Evolutionary conservation across 352 stramenopile genomes (phyloP), one percentile per base, ranked within the genome.

Genomic region (Globisporangium apiculatum): DNA sequence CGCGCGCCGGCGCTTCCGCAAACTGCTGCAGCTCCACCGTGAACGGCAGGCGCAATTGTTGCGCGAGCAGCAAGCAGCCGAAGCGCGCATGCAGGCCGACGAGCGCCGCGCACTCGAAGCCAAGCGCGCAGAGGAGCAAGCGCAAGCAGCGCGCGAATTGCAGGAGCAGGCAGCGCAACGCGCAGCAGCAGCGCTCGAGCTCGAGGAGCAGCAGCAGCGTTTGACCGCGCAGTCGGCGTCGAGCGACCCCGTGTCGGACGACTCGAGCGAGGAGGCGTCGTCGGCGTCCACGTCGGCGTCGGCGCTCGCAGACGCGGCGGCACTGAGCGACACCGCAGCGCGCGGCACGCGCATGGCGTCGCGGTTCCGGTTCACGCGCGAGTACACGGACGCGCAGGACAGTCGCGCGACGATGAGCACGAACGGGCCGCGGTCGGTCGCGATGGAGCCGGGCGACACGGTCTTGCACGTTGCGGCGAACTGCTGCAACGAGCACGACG

Each of bases 401-500:
- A 63, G 53, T 18, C 52, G 63, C 9, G 62, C 69, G 43, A 63
- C 68, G 7, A 72, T 76, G 59, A 65, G 65, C 45, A 71, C 50
- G 50, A 55, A 88, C 47, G 76, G 69, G 31, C 82, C 82, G 42
- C 82, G 84, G 6, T 81, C 84, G 5, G 84, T 94, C 46, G 83
- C 82, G 10, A 94, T 92, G 84, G 82, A 88, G 48, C 84, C 84
- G 9, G 86, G 86, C 65, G 84, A 95, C 54, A 94, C 84, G 24
- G 86, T 92, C 51, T 67, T 95, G 12, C 86, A 95, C 64, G 77
- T 94, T 11, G 86, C 86, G 41, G 82, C 82, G 0, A 94, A 94
- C 62, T 93, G 82, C 66, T 91, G 82, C 60, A 91, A 92, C 50
- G 81, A 91, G 52, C 81, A 87, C 64, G 86, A 95, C 50, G 82